Conservation (phyloP, 805 yeast species). For the Tetrapisispora namnaoensis region DNA sequence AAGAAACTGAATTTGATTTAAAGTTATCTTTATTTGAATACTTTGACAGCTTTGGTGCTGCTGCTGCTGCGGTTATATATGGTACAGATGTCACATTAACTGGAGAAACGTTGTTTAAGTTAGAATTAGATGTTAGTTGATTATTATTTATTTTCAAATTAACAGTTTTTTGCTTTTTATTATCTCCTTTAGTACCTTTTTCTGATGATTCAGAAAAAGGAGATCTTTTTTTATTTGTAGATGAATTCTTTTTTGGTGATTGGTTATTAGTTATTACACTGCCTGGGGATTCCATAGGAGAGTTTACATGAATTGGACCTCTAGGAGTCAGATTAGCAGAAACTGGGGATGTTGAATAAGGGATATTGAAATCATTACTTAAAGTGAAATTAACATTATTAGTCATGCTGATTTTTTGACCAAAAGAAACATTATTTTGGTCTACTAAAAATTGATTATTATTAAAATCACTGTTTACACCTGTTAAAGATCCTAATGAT, state of each 20-base stretch:
- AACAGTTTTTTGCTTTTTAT: neutral
- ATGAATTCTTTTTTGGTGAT: neutral
- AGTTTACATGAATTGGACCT: neutral
- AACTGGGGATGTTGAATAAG: conserved; percentile 69
- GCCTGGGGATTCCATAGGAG: neutral
- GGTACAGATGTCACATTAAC: neutral
- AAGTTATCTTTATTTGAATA: conserved; percentile 26
- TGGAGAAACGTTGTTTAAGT: neutral
- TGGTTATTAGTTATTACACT: neutral
- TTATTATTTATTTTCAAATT: neutral
- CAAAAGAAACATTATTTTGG: conserved; percentile 5
- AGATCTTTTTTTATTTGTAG: conserved; percentile 1
- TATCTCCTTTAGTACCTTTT: neutral
- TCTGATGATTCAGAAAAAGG: neutral
- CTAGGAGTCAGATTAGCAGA: conserved; percentile 43
- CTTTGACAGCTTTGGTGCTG: conserved; percentile 71
- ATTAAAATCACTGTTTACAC: neutral
- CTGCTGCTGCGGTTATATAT: conserved; percentile 66
- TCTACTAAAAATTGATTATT: neutral
- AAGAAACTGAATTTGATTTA: conserved; percentile 36
- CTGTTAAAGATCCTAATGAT: neutral
- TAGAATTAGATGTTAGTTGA: neutral
- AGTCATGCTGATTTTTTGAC: conserved; percentile 4
- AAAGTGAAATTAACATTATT: conserved; percentile 17
- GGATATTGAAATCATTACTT: conserved; percentile 37